Percentiles rank a stretch among this genome's conserved stretches.
These are phyloP conservation scores for Colletotrichum navitas DNA, from an alignment of 2,329 filamentous ascomycete genomes.

Conservation along the genomic window DNA sequence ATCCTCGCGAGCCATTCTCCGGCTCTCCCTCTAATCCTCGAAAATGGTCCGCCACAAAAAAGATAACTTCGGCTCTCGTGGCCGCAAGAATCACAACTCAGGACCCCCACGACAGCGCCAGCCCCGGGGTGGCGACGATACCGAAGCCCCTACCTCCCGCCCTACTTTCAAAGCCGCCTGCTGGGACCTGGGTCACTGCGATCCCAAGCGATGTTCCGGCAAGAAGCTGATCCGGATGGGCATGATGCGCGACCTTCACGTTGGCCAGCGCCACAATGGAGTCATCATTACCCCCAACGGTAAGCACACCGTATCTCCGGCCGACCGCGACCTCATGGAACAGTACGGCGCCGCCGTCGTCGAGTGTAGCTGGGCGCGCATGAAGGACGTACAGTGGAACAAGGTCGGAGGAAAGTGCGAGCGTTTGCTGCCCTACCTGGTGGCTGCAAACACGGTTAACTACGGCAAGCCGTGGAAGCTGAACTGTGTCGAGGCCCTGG, in stretches of 20 bases:
- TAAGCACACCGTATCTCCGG: constrained; percentile 85
- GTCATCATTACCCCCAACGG: constrained; percentile 97
- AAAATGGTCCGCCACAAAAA: constrained; percentile 97
- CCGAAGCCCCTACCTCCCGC: constrained; percentile 48
- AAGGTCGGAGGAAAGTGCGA: constrained; percentile 96
- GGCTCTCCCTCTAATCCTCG: not conserved
- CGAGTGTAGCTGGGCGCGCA: constrained; percentile 96
- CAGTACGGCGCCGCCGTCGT: constrained; percentile 95
- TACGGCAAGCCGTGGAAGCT: constrained; percentile 95
- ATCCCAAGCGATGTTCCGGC: constrained; percentile 95
- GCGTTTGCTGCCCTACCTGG: constrained; percentile 90
- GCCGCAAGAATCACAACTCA: constrained; percentile 74
- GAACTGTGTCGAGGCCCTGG: constrained; percentile 96
- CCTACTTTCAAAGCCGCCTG: constrained; percentile 90
- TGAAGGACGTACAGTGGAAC: constrained; percentile 89
- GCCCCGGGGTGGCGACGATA: constrained; percentile 55
- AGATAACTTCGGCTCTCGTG: constrained; percentile 78
- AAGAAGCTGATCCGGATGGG: constrained; percentile 94
- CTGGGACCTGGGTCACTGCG: constrained; percentile 98
- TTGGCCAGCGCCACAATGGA: constrained; percentile 92
- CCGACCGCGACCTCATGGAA: constrained; percentile 84
- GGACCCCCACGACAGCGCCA: constrained; percentile 69
- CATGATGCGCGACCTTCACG: constrained; percentile 90
- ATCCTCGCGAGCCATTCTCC: not conserved
- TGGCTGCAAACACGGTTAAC: constrained; percentile 96